Conservation (phyloP, 78 protist genomes). For the Bodo saltans region DNA sequence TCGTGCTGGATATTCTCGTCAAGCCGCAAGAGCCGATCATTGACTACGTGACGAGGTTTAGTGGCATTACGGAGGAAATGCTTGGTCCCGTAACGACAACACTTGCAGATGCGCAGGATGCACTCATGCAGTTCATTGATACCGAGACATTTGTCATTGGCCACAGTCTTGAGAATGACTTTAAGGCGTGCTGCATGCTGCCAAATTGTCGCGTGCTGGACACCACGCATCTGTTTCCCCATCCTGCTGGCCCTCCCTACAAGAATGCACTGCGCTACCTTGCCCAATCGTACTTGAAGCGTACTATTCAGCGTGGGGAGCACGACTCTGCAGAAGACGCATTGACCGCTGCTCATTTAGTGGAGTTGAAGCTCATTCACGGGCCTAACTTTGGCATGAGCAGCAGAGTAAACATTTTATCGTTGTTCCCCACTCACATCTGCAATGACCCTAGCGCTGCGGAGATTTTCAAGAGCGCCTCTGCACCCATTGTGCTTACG, state of each 20-base stretch:
- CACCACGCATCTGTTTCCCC: slow-evolving; percentile 61
- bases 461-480: no score
- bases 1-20: slow-evolving; percentile 53
- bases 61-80: slow-evolving; percentile 67
- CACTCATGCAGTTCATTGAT: slow-evolving; percentile 20
- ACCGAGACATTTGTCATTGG: slow-evolving; percentile 67
- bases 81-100: slow-evolving; percentile 44
- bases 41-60: slow-evolving; percentile 68
- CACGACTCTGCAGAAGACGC: slow-evolving; percentile 51
- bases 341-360: slow-evolving; percentile 23
- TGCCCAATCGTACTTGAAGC: neutral
- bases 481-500: no score
- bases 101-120: slow-evolving; percentile 49
- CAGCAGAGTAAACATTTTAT: neutral
- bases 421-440: no score
- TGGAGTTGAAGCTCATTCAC: slow-evolving; percentile 24
- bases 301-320: neutral
- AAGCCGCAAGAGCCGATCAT: slow-evolving; percentile 49
- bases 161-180: slow-evolving; percentile 82
- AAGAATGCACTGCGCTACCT: neutral
- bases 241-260: slow-evolving; percentile 8
- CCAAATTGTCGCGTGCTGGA: slow-evolving; percentile 69
- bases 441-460: no score
- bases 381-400: slow-evolving; percentile 23
- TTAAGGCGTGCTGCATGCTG: slow-evolving; percentile 51